These are phyloP conservation scores for Apiotrichum siamense DNA, from an alignment of 1,284 basidiomycete species.

Conservation along the genomic window DNA sequence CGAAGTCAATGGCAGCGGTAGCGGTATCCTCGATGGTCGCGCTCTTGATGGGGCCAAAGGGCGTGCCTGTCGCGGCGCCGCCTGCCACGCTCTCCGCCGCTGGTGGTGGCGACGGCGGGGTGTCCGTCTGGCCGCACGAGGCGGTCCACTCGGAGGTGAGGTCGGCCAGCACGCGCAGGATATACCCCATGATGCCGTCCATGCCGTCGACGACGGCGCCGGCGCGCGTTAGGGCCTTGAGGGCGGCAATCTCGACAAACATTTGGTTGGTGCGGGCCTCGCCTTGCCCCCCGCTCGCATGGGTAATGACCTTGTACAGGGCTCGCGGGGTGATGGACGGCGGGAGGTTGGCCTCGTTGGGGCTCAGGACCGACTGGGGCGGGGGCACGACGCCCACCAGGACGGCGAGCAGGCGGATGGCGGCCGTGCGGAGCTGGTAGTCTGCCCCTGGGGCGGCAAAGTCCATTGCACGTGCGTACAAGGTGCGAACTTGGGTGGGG, in stretches of 20 bases:
- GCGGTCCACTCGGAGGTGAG: constrained; percentile 27
- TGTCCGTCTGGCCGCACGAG: constrained; percentile 23
- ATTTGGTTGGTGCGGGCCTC: constrained; percentile 27
- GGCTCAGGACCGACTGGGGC: constrained; percentile 16
- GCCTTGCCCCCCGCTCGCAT: constrained; percentile 11
- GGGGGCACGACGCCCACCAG: constrained; percentile 31
- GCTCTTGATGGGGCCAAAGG: constrained; percentile 27
- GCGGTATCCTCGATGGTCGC: constrained; percentile 25
- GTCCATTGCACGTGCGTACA: constrained; percentile 28
- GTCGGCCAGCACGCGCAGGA: constrained; percentile 21
- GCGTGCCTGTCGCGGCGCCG: not conserved
- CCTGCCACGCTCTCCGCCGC: not conserved
- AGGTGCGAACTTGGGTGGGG: constrained; percentile 20
- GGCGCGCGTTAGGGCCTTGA: constrained; percentile 35
- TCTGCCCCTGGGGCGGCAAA: constrained; percentile 25
- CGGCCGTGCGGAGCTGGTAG: constrained; percentile 29
- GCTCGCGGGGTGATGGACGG: constrained; percentile 24
- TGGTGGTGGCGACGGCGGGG: constrained; percentile 3
- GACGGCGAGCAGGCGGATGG: constrained; percentile 35
- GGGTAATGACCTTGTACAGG: constrained; percentile 29
- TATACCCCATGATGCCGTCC: constrained; percentile 36
- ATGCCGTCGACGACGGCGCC: constrained; percentile 30
- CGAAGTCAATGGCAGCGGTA: constrained; percentile 32
- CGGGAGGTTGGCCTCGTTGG: constrained; percentile 16
- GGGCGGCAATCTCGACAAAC: constrained; percentile 33